Evolutionary conservation across 805 yeast genomes (phyloP), one percentile per base, ranked within the genome.

Genomic region (Groenewaldozyma tartarivorans): DNA sequence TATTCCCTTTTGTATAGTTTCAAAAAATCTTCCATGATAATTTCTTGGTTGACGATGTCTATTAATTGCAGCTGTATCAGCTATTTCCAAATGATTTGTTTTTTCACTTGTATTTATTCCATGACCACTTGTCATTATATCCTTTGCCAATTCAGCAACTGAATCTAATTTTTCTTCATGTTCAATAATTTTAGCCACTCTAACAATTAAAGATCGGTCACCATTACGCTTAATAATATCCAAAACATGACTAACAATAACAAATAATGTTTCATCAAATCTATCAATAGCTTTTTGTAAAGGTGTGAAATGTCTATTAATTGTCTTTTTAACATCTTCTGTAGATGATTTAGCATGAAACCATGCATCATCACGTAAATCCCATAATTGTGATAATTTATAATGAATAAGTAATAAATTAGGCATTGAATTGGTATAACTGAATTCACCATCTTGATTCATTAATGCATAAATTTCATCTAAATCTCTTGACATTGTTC

Each of bases 81-180:
- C 33, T 27, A 22, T 38, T 65, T 58, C 51, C 79, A n/a, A 13
- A 11, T 31, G 7, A 7, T 24, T 24, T 24, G 11, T 13, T 24
- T 24, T 24, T 15, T 21, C 24, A 5, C 33, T 20, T 9, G 66
- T 19, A 67, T 67, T 20, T 55, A 47, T 60, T 55, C 35, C 62
- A 62, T 45, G 61, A 64, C 57, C 19, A 20, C 34, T 16, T 5
- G 31, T n/a, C 17, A 22, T 26, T n/a, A 49, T 42, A 26, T 48
- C 46, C 16, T 32, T 31, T 17, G 49, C 58, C 9, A 51, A 60
- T 5, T 54, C 56, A 18, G 67, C 68, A 39, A 79, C 77, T 45
- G 77, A 58, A 54, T 92, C 98, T 53, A 84, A 86, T 21, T 72
- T 67, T 48, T 81, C 84, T 59, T 92, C 98, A 48, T 66, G 69